Evolutionary conservation across 2,329 filamentous ascomycete species (phyloP).

Genomic region (Paecilomyces sp.): DNA sequence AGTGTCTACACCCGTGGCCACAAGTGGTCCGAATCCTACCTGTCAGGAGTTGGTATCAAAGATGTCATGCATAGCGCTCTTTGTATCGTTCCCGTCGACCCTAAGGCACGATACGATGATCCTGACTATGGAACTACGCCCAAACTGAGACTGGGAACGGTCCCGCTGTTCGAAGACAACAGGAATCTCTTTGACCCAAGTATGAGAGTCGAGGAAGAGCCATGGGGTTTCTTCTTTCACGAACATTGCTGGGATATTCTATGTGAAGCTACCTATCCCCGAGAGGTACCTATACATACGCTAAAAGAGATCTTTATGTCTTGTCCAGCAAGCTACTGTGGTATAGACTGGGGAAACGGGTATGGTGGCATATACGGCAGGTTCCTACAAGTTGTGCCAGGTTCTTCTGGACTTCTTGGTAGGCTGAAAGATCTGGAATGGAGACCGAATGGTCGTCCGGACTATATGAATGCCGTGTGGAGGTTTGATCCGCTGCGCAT

Average conservation of each 20-base stretch:
- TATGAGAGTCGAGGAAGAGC: background rate
- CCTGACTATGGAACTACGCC: background rate
- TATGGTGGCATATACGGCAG: background rate
- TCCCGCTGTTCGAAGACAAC: background rate
- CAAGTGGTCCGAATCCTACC: background rate
- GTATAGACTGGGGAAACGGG: background rate
- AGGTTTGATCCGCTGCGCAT: background rate
- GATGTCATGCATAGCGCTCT: background rate
- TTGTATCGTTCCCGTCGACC: background rate
- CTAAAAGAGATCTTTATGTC: background rate
- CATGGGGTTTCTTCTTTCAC: background rate
- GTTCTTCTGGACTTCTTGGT: background rate
- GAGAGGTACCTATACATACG: background rate
- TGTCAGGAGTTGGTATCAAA: background rate
- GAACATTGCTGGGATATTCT: background rate
- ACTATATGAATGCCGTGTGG: background rate
- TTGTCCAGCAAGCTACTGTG: background rate
- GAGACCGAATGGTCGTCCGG: background rate
- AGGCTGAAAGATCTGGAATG: background rate
- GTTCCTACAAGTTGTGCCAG: background rate
- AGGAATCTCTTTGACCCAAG: background rate
- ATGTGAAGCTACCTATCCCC: background rate
- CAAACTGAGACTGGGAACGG: background rate
- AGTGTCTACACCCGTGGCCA: background rate
- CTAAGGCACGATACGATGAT: background rate